Base-by-base conservation (phyloP, 306 rosid species). In the Prosopis cineraria region DNA sequence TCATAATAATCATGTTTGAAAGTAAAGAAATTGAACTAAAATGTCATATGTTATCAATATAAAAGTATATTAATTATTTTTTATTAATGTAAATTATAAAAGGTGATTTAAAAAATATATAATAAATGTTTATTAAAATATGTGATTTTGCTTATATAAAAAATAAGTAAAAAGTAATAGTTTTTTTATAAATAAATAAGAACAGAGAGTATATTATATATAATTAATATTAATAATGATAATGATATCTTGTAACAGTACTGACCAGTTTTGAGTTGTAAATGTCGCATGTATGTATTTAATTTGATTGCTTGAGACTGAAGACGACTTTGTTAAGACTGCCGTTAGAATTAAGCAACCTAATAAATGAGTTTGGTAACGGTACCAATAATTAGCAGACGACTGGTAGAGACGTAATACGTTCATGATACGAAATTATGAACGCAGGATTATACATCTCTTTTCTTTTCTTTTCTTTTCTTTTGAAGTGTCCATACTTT, bases 271-370 rank as follows among this genome's bases (percentile, higher is more conserved):
- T 24, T 7, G 60, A 22, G 29, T 10, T 53, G 60, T 22, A 20
- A 20, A 52, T 27, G 12, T 6, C 4, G 27, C 60, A 79, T 60
- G 78, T 41, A 73, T 34, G n/a, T n/a, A n/a, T 1, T 31, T 31
- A 0, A 52, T 20, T 6, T 7, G 3, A 65, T 73, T 68, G 69
- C 81, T 34, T 56, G 17, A 45, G 33, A 31, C 37, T 40, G 31
- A 11, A 52, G 19, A 41, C 36, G 24, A 6, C 14, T 47, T 70
- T 30, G 45, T 52, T 41, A n/a, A 17, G 22, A 59, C 9, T 36
- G 65, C 0, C 64, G 40, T 74, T 66, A 73, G 9, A 33, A 45
- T 36, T 13, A 80, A 68, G 67, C 40, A 30, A 60, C 40, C 22
- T 60, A 30, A n/a, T n/a, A 7, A 10, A 10, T 12, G 40, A 13